phyloP scores from a whole-genome alignment of 2,329 filamentous ascomycete genomes.

The Cercospora sesami region DNA sequence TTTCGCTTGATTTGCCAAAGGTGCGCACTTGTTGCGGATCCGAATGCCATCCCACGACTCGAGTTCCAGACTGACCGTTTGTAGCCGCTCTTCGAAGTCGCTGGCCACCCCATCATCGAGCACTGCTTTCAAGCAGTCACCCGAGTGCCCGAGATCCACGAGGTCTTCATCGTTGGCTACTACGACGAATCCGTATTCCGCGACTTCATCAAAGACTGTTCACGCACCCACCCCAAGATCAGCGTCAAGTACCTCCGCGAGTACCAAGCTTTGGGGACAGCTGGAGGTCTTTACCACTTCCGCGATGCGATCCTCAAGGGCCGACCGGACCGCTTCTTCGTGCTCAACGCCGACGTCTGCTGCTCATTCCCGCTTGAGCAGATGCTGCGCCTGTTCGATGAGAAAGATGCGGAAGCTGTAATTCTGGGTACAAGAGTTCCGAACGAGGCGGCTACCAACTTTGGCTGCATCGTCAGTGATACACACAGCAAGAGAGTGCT shows the following conservation, averaged over 20 bases:
- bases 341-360: slow-evolving; percentile 97
- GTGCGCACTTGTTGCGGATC: slow-evolving; percentile 49
- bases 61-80: neutral
- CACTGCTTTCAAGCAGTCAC: slow-evolving; percentile 92
- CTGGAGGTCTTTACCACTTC: slow-evolving; percentile 97
- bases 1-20: slow-evolving; percentile 95
- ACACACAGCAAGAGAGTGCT: slow-evolving; percentile 90
- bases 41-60: neutral
- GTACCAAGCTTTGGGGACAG: slow-evolving; percentile 93
- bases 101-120: slow-evolving; percentile 96
- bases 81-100: slow-evolving; percentile 95
- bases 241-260: slow-evolving; percentile 94
- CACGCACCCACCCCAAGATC: slow-evolving; percentile 80
- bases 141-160: slow-evolving; percentile 87
- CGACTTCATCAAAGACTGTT: slow-evolving; percentile 93
- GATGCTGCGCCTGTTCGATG: slow-evolving; percentile 92
- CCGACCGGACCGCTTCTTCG: slow-evolving; percentile 90
- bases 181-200: slow-evolving; percentile 97
- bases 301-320: slow-evolving; percentile 98
- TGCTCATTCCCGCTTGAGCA: slow-evolving; percentile 95
- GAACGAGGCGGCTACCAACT: slow-evolving; percentile 91
- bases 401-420: slow-evolving; percentile 93
- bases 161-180: slow-evolving; percentile 98
- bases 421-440: slow-evolving; percentile 90
- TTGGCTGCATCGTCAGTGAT: slow-evolving; percentile 96